Evolutionary conservation across 2,329 filamentous ascomycete genomes (phyloP).

Genomic region (Trichoderma sp.): DNA sequence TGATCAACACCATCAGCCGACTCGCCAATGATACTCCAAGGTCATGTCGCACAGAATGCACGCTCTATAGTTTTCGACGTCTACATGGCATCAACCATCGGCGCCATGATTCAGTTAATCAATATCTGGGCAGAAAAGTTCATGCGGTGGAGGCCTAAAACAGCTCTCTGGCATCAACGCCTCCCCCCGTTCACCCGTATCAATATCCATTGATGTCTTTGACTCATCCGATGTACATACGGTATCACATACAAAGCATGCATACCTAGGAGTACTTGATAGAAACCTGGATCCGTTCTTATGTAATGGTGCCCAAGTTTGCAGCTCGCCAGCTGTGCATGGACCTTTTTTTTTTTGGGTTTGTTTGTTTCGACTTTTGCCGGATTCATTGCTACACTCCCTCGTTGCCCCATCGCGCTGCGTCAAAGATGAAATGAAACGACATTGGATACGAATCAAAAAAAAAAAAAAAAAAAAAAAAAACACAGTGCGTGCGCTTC

Average conservation of each 20-base stretch:
- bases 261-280: neutral
- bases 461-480: neutral
- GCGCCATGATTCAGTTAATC: neutral
- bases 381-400: slow-evolving; percentile 14
- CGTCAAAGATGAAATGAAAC: neutral
- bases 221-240: neutral
- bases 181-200: neutral
- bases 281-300: neutral
- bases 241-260: no score
- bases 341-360: neutral
- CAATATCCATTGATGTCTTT: neutral
- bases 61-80: slow-evolving; percentile 1
- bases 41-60: slow-evolving; percentile 7
- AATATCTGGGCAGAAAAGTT: slow-evolving; percentile 3
- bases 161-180: neutral
- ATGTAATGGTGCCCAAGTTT: slow-evolving; percentile 16
- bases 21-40: neutral
- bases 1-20: neutral
- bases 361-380: neutral
- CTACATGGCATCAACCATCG: neutral
- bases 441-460: neutral
- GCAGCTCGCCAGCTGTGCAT: neutral
- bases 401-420: neutral
- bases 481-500: neutral
- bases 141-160: neutral